These are phyloP conservation scores for Sphaerosporella brunnea DNA, from an alignment of 495 filamentous ascomycete genomes.

Conservation along the genomic window DNA sequence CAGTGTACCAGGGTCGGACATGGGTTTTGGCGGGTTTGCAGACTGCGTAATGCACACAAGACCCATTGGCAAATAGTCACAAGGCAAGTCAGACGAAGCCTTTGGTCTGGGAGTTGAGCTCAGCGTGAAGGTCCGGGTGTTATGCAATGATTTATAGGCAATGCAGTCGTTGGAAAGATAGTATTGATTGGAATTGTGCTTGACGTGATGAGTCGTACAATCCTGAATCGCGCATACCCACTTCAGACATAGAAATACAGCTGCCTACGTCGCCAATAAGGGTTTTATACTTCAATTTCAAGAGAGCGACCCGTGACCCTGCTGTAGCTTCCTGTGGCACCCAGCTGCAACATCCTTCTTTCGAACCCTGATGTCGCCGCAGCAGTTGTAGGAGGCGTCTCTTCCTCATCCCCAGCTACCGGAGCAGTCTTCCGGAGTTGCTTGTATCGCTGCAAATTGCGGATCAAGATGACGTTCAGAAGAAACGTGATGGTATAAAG, in stretches of 20 bases:
- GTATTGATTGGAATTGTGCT: no score
- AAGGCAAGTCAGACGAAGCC: no score
- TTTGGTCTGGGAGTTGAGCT: no score
- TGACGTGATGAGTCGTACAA: no score
- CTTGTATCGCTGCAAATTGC: background rate
- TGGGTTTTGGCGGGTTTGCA: no score
- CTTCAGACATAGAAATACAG: background rate
- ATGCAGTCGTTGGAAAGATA: no score
- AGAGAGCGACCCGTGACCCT: background rate
- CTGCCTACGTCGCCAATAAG: background rate
- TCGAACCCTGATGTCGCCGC: background rate
- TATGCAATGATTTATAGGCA: no score
- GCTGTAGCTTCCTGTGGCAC: background rate
- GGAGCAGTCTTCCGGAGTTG: background rate
- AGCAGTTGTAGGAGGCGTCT: background rate
- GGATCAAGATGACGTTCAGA: background rate
- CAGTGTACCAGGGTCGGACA: no score
- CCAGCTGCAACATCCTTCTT: background rate
- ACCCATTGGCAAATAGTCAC: no score
- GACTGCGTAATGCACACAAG: no score
- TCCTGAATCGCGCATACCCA: no score
- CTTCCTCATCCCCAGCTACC: background rate
- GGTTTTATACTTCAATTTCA: background rate
- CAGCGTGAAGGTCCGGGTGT: no score
- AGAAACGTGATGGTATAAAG: conserved; percentile 3